phyloP scores from a whole-genome alignment of 306 rosid species.

The Geum urbanum region DNA sequence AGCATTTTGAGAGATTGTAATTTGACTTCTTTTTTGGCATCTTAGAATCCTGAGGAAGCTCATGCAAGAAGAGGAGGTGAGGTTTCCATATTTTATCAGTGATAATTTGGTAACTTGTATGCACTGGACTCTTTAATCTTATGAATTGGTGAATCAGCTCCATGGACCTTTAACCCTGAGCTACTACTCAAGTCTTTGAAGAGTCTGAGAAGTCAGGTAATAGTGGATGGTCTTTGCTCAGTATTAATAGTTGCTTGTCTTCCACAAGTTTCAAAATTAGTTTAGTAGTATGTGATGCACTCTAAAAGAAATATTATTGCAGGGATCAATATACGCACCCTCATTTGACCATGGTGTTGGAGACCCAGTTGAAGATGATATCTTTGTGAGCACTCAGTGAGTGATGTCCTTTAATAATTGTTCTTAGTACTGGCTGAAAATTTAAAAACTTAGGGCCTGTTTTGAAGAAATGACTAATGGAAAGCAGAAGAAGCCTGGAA shows the following conservation, averaged over 20 bases:
- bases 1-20: constrained; percentile 21
- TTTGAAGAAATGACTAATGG: not conserved
- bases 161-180: constrained; percentile 90
- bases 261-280: constrained; percentile 1
- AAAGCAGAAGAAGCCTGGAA: not conserved
- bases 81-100: constrained; percentile 31
- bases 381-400: constrained; percentile 70
- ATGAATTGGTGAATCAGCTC: constrained; percentile 67
- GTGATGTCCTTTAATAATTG: constrained; percentile 29
- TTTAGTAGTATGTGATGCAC: constrained; percentile 16
- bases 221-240: constrained; percentile 22
- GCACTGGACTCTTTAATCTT: constrained; percentile 32
- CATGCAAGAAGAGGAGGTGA: constrained; percentile 98
- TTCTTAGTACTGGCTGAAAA: constrained; percentile 1
- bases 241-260: constrained; percentile 11
- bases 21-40: constrained; percentile 29
- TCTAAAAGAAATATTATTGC: constrained; percentile 37
- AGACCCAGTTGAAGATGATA: constrained; percentile 85
- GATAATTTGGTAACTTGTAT: constrained; percentile 29
- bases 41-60: constrained; percentile 86
- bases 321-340: constrained; percentile 91
- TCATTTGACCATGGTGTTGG: constrained; percentile 94
- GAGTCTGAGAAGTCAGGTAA: constrained; percentile 67
- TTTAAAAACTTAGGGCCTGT: not conserved
- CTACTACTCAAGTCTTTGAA: constrained; percentile 58